Evolutionary conservation across 805 yeast genomes (phyloP).

Genomic region (Nakazawaea ambrosiae): DNA sequence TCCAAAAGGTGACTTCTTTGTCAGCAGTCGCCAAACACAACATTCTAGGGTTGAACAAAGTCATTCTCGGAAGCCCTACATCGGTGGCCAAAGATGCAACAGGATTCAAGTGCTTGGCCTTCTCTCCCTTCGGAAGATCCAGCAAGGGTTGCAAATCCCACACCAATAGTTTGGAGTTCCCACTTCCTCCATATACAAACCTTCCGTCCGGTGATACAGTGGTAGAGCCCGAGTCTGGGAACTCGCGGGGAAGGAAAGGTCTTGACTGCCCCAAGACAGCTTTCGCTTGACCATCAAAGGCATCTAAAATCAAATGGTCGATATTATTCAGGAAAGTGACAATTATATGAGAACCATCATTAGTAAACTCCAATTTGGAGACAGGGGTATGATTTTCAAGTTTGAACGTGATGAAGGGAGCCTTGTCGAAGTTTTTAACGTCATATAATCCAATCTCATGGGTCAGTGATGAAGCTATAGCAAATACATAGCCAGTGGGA

Average conservation of each 20-base stretch:
- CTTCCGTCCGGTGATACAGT: conserved; percentile 65
- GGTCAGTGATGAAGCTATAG: conserved; percentile 43
- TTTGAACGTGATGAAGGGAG: conserved; percentile 43
- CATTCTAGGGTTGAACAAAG: conserved; percentile 55
- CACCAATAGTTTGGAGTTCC: conserved; percentile 41
- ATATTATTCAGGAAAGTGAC: conserved; percentile 48
- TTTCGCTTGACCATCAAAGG: conserved; percentile 52
- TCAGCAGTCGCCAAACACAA: conserved; percentile 62
- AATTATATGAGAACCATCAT: conserved; percentile 61
- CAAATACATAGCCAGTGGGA: conserved; percentile 80
- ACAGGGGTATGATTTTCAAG: conserved; percentile 29
- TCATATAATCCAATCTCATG: conserved; percentile 55
- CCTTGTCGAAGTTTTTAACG: conserved; percentile 46
- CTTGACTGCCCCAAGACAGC: conserved; percentile 41
- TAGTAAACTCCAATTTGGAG: conserved; percentile 69
- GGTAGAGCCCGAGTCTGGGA: conserved; percentile 47
- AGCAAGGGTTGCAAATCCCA: conserved; percentile 35
- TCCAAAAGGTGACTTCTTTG: conserved; percentile 40
- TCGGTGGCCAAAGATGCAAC: conserved; percentile 14
- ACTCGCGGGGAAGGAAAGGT: conserved; percentile 32
- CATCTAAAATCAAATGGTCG: conserved; percentile 58
- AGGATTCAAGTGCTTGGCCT: conserved; percentile 14
- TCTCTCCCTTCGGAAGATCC: neutral
- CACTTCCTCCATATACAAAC: conserved; percentile 53
- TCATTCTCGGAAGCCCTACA: conserved; percentile 34